phyloP scores from a whole-genome alignment of 1,284 basidiomycete genomes.

The Naganishia cerealis region DNA sequence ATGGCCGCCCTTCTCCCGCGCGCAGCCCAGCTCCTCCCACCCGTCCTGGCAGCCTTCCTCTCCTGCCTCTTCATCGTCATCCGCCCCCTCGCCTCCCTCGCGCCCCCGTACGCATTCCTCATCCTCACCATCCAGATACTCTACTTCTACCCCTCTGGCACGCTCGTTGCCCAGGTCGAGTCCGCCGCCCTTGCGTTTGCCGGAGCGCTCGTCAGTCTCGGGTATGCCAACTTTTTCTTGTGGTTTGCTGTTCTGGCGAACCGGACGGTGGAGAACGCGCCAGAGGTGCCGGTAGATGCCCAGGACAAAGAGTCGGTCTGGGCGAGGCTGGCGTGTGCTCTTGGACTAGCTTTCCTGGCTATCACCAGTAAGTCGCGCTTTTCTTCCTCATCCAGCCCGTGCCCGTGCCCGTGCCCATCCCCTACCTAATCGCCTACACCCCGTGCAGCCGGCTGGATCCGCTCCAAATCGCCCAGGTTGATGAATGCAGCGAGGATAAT shows the following conservation, averaged over 20 bases:
- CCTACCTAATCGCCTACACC: conserved; percentile 3
- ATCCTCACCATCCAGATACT: conserved; percentile 49
- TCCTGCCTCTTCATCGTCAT: conserved; percentile 47
- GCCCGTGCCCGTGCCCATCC: background rate
- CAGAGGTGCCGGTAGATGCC: conserved; percentile 31
- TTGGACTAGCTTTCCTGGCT: conserved; percentile 46
- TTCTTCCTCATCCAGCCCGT: background rate
- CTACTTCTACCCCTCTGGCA: conserved; percentile 53
- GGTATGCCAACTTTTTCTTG: conserved; percentile 39
- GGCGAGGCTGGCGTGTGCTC: conserved; percentile 43
- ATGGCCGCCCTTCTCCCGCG: background rate
- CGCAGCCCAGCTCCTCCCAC: conserved; percentile 36
- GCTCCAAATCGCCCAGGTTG: conserved; percentile 45
- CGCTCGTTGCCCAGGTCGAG: conserved; percentile 49
- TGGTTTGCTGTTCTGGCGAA: conserved; percentile 45
- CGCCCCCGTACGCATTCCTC: conserved; percentile 51
- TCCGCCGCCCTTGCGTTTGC: conserved; percentile 42
- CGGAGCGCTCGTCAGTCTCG: conserved; percentile 45
- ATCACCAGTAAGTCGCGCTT: conserved; percentile 41
- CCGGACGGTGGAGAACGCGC: conserved; percentile 2
- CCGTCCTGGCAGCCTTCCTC: conserved; percentile 44
- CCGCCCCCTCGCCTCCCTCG: conserved; percentile 40
- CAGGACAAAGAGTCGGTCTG: conserved; percentile 38
- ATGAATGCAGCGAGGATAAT: conserved; percentile 48
- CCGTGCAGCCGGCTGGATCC: conserved; percentile 44